Base-by-base conservation (phyloP, 129 eudicot species). In the Sambucus nigra region DNA sequence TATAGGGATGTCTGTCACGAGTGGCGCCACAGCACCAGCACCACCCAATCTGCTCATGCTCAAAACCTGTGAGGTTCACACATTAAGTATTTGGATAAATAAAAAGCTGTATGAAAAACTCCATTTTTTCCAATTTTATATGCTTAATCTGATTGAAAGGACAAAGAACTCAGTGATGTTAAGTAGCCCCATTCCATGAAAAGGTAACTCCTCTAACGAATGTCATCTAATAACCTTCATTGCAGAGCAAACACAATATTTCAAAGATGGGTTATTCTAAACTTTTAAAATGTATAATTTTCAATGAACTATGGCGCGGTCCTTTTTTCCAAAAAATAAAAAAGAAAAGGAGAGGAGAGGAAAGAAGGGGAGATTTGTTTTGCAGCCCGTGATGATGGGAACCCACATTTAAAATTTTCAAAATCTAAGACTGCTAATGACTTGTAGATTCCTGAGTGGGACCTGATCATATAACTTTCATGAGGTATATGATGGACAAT, bases 21-120 rank as follows among this genome's bases (percentile, higher is more conserved):
- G 95, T 11, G 98, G 98, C 8, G 95, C 98, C 51, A 85, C 98
- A 1, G 98, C 98, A 12, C 88, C 94, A 29, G 98, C 94, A 63
- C 86, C 98, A 38, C 98, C 98, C 69, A 88, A 57, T 78, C 97
- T 70, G 73, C 97, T 88, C 94, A 88, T 84, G 82, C 97, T 88
- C 79, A 88, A 64, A 73, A 88, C 97, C 97, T 88, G 70, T 56
- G 65, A 57, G 14, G 26, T 48, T 49, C 40, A 71, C 57, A 20
- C 16, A 5, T 21, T 26, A 62, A 29, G 53, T 25, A 47, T 42
- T 50, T 44, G 21, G 16, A 54, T 9, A 50, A 22, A 29, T 9
- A 32, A 17, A 35, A 53, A 41, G 24, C 27, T 56, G 55, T 40
- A 45, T 17, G 11, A 40, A 27, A n/a, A n/a, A n/a, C n/a, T n/a